phyloP scores from a whole-genome alignment of 2,329 filamentous ascomycete species.

The Penicillium sp. region DNA sequence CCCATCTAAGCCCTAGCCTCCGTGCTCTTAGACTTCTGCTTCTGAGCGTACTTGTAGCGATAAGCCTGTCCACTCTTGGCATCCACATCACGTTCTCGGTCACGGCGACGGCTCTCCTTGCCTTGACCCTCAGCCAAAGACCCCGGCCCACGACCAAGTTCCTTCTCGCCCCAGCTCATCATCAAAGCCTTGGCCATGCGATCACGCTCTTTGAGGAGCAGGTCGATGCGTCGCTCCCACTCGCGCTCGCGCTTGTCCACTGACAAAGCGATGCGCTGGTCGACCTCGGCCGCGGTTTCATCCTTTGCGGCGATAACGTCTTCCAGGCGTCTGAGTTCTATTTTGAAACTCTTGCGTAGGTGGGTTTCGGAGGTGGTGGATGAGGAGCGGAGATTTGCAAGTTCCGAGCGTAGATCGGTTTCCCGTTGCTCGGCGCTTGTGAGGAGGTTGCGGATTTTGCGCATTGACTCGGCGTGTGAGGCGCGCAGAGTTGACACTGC shows the following conservation, averaged over 20 bases:
- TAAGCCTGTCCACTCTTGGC: slow-evolving; percentile 36
- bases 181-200: slow-evolving; percentile 42
- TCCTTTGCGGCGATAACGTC: slow-evolving; percentile 41
- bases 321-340: slow-evolving; percentile 37
- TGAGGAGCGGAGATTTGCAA: slow-evolving; percentile 30
- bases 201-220: slow-evolving; percentile 44
- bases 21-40: slow-evolving; percentile 16
- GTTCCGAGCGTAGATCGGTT: slow-evolving; percentile 33
- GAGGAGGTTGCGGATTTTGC: slow-evolving; percentile 38
- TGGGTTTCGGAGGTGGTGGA: slow-evolving; percentile 25
- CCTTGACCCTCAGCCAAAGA: slow-evolving; percentile 12
- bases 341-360: slow-evolving; percentile 28
- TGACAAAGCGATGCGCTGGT: slow-evolving; percentile 41
- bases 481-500: slow-evolving; percentile 39
- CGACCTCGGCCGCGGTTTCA: slow-evolving; percentile 41
- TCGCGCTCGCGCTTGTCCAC: slow-evolving; percentile 46
- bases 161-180: slow-evolving; percentile 45
- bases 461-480: slow-evolving; percentile 39
- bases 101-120: slow-evolving; percentile 27
- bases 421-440: slow-evolving; percentile 38
- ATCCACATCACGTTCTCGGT: slow-evolving; percentile 14
- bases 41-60: slow-evolving; percentile 39
- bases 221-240: slow-evolving; percentile 44
- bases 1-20: slow-evolving; percentile 16
- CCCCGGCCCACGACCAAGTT: slow-evolving; percentile 31